Percentiles rank a stretch among this genome's conserved stretches.
Evolutionary conservation across 768 basidiomycete genomes (phyloP).

Genomic region (Lactarius sp.): DNA sequence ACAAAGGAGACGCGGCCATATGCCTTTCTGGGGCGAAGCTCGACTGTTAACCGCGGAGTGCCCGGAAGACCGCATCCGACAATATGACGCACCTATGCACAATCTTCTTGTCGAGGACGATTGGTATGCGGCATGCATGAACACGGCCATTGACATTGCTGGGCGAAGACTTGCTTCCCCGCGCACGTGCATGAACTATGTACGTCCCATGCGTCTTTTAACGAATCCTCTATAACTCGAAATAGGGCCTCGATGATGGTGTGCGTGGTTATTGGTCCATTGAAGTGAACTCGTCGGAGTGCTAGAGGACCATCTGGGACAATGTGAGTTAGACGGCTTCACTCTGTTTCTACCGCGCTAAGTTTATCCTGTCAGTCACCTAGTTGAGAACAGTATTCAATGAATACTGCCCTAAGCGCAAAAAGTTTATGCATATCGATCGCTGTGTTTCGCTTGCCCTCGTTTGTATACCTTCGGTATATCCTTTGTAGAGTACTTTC

Average conservation of each 20-base stretch:
- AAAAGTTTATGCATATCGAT: neutral
- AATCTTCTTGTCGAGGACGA: conserved; percentile 27
- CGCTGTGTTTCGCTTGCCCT: neutral
- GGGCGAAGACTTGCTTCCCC: conserved; percentile 3
- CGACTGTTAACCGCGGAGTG: conserved; percentile 11
- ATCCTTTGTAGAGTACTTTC: neutral
- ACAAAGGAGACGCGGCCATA: conserved; percentile 14
- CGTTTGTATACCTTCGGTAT: neutral
- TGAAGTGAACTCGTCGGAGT: conserved; percentile 17
- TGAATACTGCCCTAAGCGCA: neutral
- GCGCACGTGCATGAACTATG: conserved; percentile 1
- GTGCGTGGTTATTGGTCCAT: conserved; percentile 14
- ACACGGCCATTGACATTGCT: neutral
- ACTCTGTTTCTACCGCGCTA: neutral
- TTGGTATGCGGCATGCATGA: conserved; percentile 27
- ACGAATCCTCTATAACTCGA: neutral
- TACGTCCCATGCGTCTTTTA: conserved; percentile 1
- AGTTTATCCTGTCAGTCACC: neutral
- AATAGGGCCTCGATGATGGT: conserved; percentile 19
- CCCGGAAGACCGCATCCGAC: conserved; percentile 13
- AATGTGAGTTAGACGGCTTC: neutral
- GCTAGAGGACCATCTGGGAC: conserved; percentile 21
- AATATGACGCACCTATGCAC: conserved; percentile 25
- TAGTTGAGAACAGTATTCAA: conserved; percentile 17
- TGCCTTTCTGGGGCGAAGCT: conserved; percentile 20